Evolutionary conservation across 2,329 filamentous ascomycete genomes (phyloP), one percentile per base, ranked within the genome.

Genomic region (Venturiaceae sp.): DNA sequence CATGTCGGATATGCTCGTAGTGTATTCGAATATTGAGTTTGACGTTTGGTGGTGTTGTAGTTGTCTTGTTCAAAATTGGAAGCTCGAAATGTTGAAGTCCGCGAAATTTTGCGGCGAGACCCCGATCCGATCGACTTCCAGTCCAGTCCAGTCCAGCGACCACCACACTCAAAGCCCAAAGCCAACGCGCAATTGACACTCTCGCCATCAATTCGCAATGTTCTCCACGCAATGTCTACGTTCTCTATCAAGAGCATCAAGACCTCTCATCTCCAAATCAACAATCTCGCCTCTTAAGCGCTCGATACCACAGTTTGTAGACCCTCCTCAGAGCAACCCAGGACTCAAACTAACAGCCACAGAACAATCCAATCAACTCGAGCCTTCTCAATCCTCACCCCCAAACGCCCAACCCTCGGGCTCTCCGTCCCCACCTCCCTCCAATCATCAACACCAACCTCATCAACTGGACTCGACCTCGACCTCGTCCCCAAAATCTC

Each of bases 401-500:
- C 32, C 30, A 53, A 37, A n/a, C 52, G 32, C 3, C 52, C 32
- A 37, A n/a, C 21, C 30, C 52, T 53, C 16, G 7, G 14, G 14
- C 28, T 30, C 34, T 41, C 57, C 14, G 30, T 19, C 32, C 26
- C 33, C 57, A 13, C 3, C 46, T 16, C 6, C 64, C 52, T 64
- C 67, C 39, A 64, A 61, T 34, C 58, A 46, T 19, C 21, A 26
- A 3, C 41, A 61, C 60, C 26, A 59, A 58, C 47, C 65, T 59
- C 50, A 64, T 13, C 55, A 54, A 21, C 53, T 62, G 39, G 65
- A 23, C 55, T 65, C 62, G 7, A 21, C 5, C 66, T 71, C 53
- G 70, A 73, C 52, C 59, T 74, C 41, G 59, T 66, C 21, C 66
- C 65, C 34, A 71, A 70, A 58, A 67, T 72, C 39, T 71, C 71